Evolutionary conservation across 2,329 filamentous ascomycete genomes (phyloP), one percentile per base, ranked within the genome.

Genomic region (Epichloe festucae): DNA sequence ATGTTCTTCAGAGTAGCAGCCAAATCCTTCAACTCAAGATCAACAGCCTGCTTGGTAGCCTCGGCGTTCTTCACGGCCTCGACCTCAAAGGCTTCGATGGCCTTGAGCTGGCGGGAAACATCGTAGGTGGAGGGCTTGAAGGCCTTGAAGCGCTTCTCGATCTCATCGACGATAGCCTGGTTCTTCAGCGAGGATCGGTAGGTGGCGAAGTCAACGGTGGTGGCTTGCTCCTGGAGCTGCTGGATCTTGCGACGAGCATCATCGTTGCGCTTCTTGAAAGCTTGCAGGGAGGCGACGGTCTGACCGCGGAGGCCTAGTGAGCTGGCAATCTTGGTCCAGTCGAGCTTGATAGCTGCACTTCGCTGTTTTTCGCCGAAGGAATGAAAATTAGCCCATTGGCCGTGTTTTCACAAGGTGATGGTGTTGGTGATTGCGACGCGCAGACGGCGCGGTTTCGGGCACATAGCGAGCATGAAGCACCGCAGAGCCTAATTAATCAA

Each of bases 201-300:
- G 73, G 91, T 81, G 61, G 81, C 72, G 75, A 98, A 97, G 79
- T 98, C 89, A 74, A 98, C 82, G 54, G 81, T 81, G 65, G 89
- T 88, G 59, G 91, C 76, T 69, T 86, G 84, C 73, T 95, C 89
- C 58, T 81, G 83, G 54, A 98, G 88, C 57, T 81, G 65, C 72
- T 86, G 82, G 56, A 98, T 79, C 76, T 91, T 91, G 77, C 93
- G 91, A 74, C 91, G 90, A 68, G 89, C 91, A 70, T 96, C 90
- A 70, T 98, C 93, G 79, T 97, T 96, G 76, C 93, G 90, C 84
- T 95, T 93, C 83, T 98, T 98, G 85, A 98, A 98, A 60, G 88
- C 81, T 71, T 91, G 85, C 56, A 98, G 89, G 56, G 91, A 86
- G 65, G 85, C 75, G 62, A 88, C 90, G 62, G 93, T 98, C 77